These are phyloP conservation scores for Urtica urens DNA, from an alignment of 306 rosid genomes.

Conservation along the genomic window DNA sequence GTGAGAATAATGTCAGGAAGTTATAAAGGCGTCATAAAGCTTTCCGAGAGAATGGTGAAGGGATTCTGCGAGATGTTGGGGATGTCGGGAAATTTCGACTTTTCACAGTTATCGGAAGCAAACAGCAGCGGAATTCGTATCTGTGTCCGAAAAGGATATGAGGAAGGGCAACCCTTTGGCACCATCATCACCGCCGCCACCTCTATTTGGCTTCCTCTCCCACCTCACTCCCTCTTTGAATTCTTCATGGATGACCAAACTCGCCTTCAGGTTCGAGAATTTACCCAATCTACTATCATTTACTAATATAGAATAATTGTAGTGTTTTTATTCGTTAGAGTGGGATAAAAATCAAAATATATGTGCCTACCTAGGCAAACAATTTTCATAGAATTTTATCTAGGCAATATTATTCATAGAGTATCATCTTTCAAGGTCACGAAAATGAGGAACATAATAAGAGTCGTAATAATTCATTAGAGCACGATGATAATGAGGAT, in stretches of 20 bases:
- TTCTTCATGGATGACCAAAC: constrained; percentile 30
- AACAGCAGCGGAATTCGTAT: constrained; percentile 29
- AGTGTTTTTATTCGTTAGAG: too few species aligned
- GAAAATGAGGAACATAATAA: too few species aligned
- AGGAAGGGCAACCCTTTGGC: constrained; percentile 34
- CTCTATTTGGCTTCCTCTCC: constrained; percentile 50
- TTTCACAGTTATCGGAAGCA: constrained; percentile 31
- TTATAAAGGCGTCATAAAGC: constrained; percentile 31
- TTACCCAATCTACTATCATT: neutral
- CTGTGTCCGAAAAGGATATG: constrained; percentile 21
- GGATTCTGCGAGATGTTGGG: constrained; percentile 29
- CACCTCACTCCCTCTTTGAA: constrained; percentile 23
- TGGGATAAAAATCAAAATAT: too few species aligned
- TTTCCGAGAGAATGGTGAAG: constrained; percentile 49
- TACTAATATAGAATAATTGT: too few species aligned
- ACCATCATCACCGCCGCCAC: constrained; percentile 32
- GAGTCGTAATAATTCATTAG: too few species aligned
- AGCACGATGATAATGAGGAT: too few species aligned
- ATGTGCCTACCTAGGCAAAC: too few species aligned
- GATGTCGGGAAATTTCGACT: constrained; percentile 32
- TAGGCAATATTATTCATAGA: too few species aligned
- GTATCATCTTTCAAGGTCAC: too few species aligned
- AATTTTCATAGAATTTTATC: too few species aligned
- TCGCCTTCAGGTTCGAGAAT: constrained; percentile 34
- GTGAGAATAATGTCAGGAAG: constrained; percentile 28